Percentiles rank a stretch among this genome's conserved stretches.
These are phyloP conservation scores for Gossypium stocksii DNA, from an alignment of 345 rosid species.

Conservation along the genomic window DNA sequence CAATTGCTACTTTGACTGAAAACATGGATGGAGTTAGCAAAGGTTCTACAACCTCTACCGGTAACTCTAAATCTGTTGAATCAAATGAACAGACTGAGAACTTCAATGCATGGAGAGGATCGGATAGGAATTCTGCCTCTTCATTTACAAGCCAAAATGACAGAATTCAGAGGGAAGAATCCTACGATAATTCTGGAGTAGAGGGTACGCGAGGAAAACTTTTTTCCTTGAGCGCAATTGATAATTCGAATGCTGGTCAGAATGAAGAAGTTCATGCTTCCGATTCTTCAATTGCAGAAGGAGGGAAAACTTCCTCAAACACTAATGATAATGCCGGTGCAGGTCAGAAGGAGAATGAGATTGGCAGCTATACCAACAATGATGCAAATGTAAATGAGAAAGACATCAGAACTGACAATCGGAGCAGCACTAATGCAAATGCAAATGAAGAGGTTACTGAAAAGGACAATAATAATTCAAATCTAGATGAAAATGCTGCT, in stretches of 20 bases:
- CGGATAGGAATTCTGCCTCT: slow-evolving; percentile 2
- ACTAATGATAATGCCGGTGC: slow-evolving; percentile 23
- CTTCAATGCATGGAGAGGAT: slow-evolving; percentile 6
- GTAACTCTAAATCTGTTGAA: slow-evolving; percentile 22
- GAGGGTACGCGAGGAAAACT: slow-evolving; percentile 27
- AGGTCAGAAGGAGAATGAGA: slow-evolving; percentile 6
- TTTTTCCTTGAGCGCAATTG: slow-evolving; percentile 19
- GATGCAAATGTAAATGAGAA: background rate
- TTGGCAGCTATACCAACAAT: background rate
- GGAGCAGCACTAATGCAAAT: background rate
- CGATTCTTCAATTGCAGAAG: slow-evolving; percentile 26
- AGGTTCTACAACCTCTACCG: slow-evolving; percentile 27
- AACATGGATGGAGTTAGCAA: slow-evolving; percentile 25
- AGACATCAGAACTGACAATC: background rate
- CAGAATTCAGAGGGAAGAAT: background rate
- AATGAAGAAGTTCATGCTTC: background rate
- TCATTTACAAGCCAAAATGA: slow-evolving; percentile 13
- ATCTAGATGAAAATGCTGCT: background rate
- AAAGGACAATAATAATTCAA: slow-evolving; percentile 3
- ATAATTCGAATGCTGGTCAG: slow-evolving; percentile 5
- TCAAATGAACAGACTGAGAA: slow-evolving; percentile 25
- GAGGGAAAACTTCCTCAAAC: slow-evolving; percentile 20
- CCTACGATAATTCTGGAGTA: slow-evolving; percentile 19
- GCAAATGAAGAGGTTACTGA: slow-evolving; percentile 9
- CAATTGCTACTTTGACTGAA: slow-evolving; percentile 23